These are phyloP conservation scores for Malassezia caprae DNA, from an alignment of 1,284 basidiomycete species.

Conservation along the genomic window DNA sequence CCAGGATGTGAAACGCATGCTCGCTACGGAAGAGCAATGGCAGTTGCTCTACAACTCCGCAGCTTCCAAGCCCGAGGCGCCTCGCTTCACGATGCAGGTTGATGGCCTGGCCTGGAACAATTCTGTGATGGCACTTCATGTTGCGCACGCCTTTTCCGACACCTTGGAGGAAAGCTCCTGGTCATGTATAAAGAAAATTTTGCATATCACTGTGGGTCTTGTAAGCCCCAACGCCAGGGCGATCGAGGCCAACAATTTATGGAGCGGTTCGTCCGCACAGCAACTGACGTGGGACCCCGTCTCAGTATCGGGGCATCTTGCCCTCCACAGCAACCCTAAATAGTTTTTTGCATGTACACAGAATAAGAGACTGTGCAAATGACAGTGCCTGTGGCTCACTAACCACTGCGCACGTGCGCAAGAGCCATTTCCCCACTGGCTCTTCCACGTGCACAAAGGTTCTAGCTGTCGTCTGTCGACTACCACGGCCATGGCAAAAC, in stretches of 20 bases:
- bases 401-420: not conserved
- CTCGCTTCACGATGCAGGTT: constrained; percentile 5
- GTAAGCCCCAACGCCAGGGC: constrained; percentile 54
- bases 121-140: constrained; percentile 60
- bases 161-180: not conserved
- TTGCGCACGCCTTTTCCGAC: not conserved
- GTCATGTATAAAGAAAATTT: not conserved
- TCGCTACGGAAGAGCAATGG: constrained; percentile 20
- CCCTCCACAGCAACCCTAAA: constrained; percentile 13
- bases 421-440: not conserved
- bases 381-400: too few relatives aligned
- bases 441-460: not conserved
- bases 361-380: too few relatives aligned
- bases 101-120: constrained; percentile 63
- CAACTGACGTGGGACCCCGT: not conserved
- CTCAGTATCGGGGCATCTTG: not conserved
- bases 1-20: constrained; percentile 1
- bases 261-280: not conserved
- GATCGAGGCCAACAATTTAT: constrained; percentile 58
- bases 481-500: not conserved
- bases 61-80: constrained; percentile 50
- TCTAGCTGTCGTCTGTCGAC: not conserved
- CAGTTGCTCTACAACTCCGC: constrained; percentile 30
- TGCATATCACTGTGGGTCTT: constrained; percentile 83
- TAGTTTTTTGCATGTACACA: not conserved